Percentiles rank a stretch among this genome's conserved stretches.
Conservation (phyloP, 2,329 filamentous ascomycete species). For the Moelleriella libera region DNA sequence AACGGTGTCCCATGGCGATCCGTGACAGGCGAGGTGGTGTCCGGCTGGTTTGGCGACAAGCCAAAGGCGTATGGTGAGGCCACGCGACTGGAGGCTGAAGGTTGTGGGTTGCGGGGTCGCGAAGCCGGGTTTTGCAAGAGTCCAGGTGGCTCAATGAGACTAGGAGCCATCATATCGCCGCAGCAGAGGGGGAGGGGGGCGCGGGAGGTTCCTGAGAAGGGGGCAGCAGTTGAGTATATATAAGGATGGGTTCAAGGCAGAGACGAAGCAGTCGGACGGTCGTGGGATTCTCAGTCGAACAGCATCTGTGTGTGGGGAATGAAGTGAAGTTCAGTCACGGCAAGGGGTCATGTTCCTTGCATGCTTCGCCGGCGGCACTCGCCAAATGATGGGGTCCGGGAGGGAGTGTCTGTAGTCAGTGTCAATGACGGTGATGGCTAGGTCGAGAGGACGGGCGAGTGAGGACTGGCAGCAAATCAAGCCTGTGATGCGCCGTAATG, state of each 20-base stretch:
- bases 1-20: slow-evolving; percentile 29
- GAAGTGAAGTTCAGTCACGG: background rate
- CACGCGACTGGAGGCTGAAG: slow-evolving; percentile 11
- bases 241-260: background rate
- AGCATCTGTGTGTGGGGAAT: slow-evolving; percentile 13
- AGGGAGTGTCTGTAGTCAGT: background rate
- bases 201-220: too few relatives aligned
- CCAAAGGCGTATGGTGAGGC: slow-evolving; percentile 18
- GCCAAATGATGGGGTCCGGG: too few relatives aligned
- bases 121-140: slow-evolving; percentile 23
- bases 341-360: slow-evolving; percentile 14
- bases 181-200: background rate
- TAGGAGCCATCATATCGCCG: slow-evolving; percentile 26
- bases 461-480: background rate
- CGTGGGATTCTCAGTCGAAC: background rate
- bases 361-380: background rate
- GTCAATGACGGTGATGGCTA: background rate
- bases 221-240: background rate
- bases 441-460: background rate
- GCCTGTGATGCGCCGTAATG: background rate
- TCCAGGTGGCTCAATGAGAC: slow-evolving; percentile 23
- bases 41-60: slow-evolving; percentile 23
- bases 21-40: slow-evolving; percentile 14
- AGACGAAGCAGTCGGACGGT: too few relatives aligned
- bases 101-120: slow-evolving; percentile 17